phyloP scores from a whole-genome alignment of 192 early-diverging fungal species.

The Lobosporangium transversale region DNA sequence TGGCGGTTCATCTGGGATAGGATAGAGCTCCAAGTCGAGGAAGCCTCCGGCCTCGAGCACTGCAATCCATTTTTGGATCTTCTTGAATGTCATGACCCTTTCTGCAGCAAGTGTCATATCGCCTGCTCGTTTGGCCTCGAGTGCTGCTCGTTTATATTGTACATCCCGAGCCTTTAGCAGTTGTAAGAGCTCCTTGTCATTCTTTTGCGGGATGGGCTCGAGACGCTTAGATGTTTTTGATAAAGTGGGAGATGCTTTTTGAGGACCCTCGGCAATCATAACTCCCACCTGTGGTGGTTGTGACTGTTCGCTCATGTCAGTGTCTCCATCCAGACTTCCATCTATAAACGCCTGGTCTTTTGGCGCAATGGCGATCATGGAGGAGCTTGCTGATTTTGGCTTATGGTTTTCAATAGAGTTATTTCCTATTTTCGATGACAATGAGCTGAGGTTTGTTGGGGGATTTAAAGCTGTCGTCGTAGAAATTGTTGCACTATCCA shows the following conservation, averaged over 20 bases:
- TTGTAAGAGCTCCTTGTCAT: slow-evolving; percentile 28
- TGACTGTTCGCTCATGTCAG: slow-evolving; percentile 4
- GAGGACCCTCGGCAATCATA: not conserved
- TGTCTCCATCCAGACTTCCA: slow-evolving; percentile 26
- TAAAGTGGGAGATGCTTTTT: slow-evolving; percentile 20
- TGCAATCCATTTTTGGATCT: slow-evolving; percentile 54
- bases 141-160: slow-evolving; percentile 62
- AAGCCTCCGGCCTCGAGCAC: slow-evolving; percentile 36
- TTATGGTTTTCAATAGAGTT: not conserved
- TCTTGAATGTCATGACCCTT: slow-evolving; percentile 51
- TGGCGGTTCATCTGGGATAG: slow-evolving; percentile 27
- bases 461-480: not conserved
- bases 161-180: slow-evolving; percentile 53
- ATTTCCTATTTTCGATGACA: not conserved
- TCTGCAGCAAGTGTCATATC: slow-evolving; percentile 58
- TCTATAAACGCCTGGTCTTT: slow-evolving; percentile 21
- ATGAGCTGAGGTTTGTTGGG: slow-evolving; percentile 8
- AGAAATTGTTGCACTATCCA: not conserved
- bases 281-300: not conserved
- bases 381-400: slow-evolving; percentile 20
- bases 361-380: slow-evolving; percentile 48
- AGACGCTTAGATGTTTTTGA: slow-evolving; percentile 33
- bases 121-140: slow-evolving; percentile 58
- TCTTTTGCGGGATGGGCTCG: slow-evolving; percentile 29
- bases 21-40: slow-evolving; percentile 38